These are phyloP conservation scores for Geotrichum histeridarum DNA, from an alignment of 1,139 yeast genomes.

Conservation along the genomic window DNA sequence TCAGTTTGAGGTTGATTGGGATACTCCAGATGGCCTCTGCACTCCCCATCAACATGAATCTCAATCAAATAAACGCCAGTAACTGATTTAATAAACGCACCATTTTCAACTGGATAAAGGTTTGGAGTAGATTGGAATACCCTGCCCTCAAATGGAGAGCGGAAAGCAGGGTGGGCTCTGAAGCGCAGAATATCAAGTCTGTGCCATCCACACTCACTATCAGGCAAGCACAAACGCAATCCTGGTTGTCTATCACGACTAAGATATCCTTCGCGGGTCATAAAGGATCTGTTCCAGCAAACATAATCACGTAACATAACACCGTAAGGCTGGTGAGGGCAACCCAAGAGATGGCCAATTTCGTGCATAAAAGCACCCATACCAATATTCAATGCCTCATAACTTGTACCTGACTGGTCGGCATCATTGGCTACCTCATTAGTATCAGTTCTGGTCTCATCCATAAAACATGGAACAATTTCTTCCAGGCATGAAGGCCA, in stretches of 20 bases:
- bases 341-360: slow-evolving; percentile 83
- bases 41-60: slow-evolving; percentile 55
- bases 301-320: slow-evolving; percentile 86
- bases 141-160: slow-evolving; percentile 57
- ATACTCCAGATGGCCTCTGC: slow-evolving; percentile 58
- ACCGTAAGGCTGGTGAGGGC: slow-evolving; percentile 87
- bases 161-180: slow-evolving; percentile 73
- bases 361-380: slow-evolving; percentile 95
- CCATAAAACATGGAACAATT: slow-evolving; percentile 63
- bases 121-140: slow-evolving; percentile 40
- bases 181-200: slow-evolving; percentile 72
- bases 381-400: slow-evolving; percentile 86
- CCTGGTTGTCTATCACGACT: slow-evolving; percentile 48
- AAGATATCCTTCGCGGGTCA: slow-evolving; percentile 62
- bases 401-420: slow-evolving; percentile 74
- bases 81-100: slow-evolving; percentile 48
- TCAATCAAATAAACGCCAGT: slow-evolving; percentile 75
- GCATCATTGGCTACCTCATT: slow-evolving; percentile 83
- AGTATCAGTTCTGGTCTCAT: slow-evolving; percentile 57
- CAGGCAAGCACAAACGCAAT: slow-evolving; percentile 45
- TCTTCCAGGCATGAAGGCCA: slow-evolving; percentile 82
- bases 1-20: slow-evolving; percentile 57
- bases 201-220: slow-evolving; percentile 84
- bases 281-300: slow-evolving; percentile 73
- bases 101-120: slow-evolving; percentile 46